Percentiles rank a stretch among this genome's conserved stretches.
Conservation (phyloP, 805 yeast genomes). For the Jamesozyma gamospora region DNA sequence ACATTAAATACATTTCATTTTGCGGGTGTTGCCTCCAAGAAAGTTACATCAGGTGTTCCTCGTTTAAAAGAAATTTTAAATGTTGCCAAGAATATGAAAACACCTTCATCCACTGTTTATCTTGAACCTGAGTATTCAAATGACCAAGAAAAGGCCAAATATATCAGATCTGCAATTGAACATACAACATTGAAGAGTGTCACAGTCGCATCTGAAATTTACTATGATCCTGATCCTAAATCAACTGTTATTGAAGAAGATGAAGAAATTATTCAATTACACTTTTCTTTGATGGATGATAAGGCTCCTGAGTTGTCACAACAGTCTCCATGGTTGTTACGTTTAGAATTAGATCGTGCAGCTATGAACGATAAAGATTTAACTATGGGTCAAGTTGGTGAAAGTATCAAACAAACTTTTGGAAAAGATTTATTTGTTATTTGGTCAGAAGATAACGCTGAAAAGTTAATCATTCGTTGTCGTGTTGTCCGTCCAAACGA, state of each 20-base stretch:
- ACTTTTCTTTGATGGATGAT: slow-evolving; percentile 95
- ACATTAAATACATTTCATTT: slow-evolving; percentile 95
- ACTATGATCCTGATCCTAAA: slow-evolving; percentile 96
- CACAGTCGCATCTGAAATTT: slow-evolving; percentile 94
- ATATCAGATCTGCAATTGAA: slow-evolving; percentile 92
- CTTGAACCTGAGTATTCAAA: slow-evolving; percentile 67
- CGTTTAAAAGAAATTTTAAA: slow-evolving; percentile 96
- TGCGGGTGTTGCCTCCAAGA: slow-evolving; percentile 96
- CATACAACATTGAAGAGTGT: slow-evolving; percentile 92
- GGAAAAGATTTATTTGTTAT: slow-evolving; percentile 93
- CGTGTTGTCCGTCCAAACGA: slow-evolving; percentile 95
- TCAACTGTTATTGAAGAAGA: slow-evolving; percentile 95
- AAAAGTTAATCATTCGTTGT: slow-evolving; percentile 92
- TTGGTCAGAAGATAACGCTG: slow-evolving; percentile 99
- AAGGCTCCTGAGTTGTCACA: slow-evolving; percentile 89
- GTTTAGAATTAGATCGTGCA: slow-evolving; percentile 95
- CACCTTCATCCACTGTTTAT: slow-evolving; percentile 98
- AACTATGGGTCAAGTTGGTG: slow-evolving; percentile 97
- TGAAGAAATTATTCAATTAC: slow-evolving; percentile 92
- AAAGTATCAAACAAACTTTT: slow-evolving; percentile 83
- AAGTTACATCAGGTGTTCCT: slow-evolving; percentile 94
- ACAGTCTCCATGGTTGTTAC: slow-evolving; percentile 96
- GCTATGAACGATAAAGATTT: slow-evolving; percentile 97
- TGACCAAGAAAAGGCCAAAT: slow-evolving; percentile 90
- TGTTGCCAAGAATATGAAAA: slow-evolving; percentile 95